Evolutionary conservation across 78 protist genomes (phyloP), one percentile per base, ranked within the genome.

Genomic region (Tieghemostelium lacteum): DNA sequence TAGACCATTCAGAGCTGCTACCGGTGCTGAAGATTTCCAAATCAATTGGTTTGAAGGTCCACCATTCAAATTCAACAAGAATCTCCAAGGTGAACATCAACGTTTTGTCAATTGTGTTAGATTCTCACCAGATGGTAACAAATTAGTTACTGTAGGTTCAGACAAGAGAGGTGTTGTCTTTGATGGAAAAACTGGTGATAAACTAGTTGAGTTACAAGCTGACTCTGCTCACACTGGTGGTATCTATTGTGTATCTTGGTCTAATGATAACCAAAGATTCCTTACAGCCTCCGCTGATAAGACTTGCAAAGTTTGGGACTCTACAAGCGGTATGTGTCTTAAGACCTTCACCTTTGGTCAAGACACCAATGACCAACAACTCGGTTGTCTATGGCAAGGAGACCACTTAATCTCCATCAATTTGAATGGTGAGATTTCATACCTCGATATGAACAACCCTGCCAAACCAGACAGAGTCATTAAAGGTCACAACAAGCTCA

Each of bases 181-280:
- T 74, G 98, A 98, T 85, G 99, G 98, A 36, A 94, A 95, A 89
- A 92, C 97, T 3, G 99, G 98, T 26, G 95, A 86, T 40, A 49
- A 61, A 60, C 17, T 76, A 29, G 91, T 64, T 20, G 94, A 93
- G 54, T 40, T 96, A 40, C 45, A 52, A 10, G 58, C 37, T n/a
- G 91, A 16, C 2, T 55, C 17, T n/a, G 92, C 78, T 6, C 98
- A 96, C 55, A 80, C 36, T 36, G 97, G 97, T 64, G 77, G 96
- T 63, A 93, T 96, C 78, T 85, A 70, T 87, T 4, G 92, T 22
- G 58, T 29, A 42, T 12, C 70, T 7, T 96, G 96, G 96, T 31
- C 77, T 14, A 42, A 93, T 2, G 98, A 95, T 83, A 49, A 66
- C 91, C 28, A 26, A 22, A 89, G 75, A 69, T 14, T 98, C 70